Evolutionary conservation across 495 filamentous ascomycete species (phyloP).

Genomic region (Amniculicola lignicola): DNA sequence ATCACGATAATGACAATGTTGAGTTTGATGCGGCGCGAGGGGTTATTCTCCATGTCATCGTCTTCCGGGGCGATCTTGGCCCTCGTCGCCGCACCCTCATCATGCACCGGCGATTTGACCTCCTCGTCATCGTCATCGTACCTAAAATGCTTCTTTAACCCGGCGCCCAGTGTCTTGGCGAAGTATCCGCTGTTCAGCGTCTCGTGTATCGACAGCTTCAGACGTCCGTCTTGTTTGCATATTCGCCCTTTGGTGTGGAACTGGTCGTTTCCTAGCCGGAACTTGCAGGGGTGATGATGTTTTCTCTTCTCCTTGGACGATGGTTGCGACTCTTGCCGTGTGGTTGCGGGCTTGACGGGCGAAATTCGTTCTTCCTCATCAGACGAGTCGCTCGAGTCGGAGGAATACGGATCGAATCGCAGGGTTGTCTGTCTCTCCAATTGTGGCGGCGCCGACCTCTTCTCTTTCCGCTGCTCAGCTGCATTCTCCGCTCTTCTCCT

Average conservation of each 20-base stretch:
- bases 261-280: conserved; percentile 60
- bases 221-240: conserved; percentile 63
- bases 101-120: not conserved
- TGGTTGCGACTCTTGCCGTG: not conserved
- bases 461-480: not conserved
- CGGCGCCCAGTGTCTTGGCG: conserved; percentile 64
- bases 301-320: not conserved
- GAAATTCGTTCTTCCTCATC: conserved; percentile 5
- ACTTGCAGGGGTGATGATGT: conserved; percentile 28
- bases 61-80: conserved; percentile 8
- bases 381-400: conserved; percentile 21
- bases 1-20: conserved; percentile 82
- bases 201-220: conserved; percentile 68
- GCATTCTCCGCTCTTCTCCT: no score
- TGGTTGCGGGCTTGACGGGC: not conserved
- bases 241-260: conserved; percentile 64
- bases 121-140: not conserved
- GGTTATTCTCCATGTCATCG: conserved; percentile 26
- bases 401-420: conserved; percentile 29
- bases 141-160: conserved; percentile 46
- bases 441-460: no score
- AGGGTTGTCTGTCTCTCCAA: conserved; percentile 8
- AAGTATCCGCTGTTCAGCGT: conserved; percentile 63
- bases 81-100: not conserved
- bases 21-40: conserved; percentile 47